A percentile compares a stretch with the other conserved stretches of the same genome.
Evolutionary conservation across 2,329 filamentous ascomycete genomes (phyloP).

Genomic region (Setomelanomma holmii): DNA sequence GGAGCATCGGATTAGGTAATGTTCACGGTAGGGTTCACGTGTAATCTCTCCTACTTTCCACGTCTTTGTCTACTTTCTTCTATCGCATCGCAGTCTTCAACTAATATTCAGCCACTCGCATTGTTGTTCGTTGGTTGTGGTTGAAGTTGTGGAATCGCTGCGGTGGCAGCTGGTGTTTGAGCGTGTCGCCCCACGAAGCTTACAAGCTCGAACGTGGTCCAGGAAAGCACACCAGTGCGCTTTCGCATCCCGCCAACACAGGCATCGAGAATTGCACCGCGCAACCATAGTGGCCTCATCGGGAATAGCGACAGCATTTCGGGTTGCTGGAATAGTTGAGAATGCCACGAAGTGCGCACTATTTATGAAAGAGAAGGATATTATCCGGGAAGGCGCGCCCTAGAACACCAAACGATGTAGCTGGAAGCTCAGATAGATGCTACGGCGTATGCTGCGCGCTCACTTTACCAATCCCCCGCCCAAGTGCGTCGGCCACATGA

Average conservation of each 20-base stretch:
- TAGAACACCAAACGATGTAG: neutral
- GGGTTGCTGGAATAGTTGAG: too few relatives aligned
- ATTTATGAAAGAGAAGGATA: neutral
- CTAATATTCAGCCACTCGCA: too few relatives aligned
- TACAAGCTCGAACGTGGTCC: too few relatives aligned
- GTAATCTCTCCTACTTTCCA: neutral
- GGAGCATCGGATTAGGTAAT: too few relatives aligned
- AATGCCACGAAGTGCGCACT: too few relatives aligned
- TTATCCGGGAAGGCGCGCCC: neutral
- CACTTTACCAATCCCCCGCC: neutral
- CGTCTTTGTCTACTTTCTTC: neutral
- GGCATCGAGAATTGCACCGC: neutral
- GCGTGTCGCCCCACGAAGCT: too few relatives aligned
- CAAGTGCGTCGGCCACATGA: neutral
- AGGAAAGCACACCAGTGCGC: too few relatives aligned
- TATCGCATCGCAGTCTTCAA: neutral
- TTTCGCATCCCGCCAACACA: too few relatives aligned
- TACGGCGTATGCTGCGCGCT: neutral
- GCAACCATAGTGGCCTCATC: neutral
- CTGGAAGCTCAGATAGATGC: neutral
- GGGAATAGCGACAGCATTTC: too few relatives aligned
- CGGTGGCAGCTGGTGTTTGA: neutral
- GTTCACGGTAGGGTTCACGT: too few relatives aligned
- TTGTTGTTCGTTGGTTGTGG: too few relatives aligned
- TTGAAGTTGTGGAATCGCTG: neutral